A percentile compares a stretch with the other conserved stretches of the same genome.
These are phyloP conservation scores for Posidonia oceanica DNA, from an alignment of 116 monocot species.

Conservation along the genomic window DNA sequence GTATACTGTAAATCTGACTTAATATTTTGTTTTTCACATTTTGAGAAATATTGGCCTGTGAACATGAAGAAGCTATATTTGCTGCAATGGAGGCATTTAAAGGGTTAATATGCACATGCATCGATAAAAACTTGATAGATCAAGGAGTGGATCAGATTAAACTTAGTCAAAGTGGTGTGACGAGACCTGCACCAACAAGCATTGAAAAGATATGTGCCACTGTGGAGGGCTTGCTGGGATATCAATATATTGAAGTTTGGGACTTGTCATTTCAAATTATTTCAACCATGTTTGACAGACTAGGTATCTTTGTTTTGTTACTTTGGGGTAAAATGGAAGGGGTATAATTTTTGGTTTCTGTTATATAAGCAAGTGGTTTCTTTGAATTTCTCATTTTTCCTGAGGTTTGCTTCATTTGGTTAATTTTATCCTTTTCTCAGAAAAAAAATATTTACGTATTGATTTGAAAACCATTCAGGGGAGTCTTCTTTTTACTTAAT, in stretches of 20 bases:
- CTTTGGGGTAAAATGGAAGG: not conserved
- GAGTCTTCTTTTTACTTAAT: slow-evolving; percentile 49
- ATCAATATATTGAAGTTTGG: slow-evolving; percentile 64
- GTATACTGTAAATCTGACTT: not conserved
- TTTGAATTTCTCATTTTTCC: too few relatives aligned
- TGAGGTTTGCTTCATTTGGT: not conserved
- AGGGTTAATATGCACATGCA: slow-evolving; percentile 53
- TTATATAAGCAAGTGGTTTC: not conserved
- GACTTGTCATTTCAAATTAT: slow-evolving; percentile 82
- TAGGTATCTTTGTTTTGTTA: slow-evolving; percentile 30
- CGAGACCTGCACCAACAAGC: slow-evolving; percentile 49
- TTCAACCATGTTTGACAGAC: slow-evolving; percentile 56
- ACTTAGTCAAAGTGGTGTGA: slow-evolving; percentile 19
- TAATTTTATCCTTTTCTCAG: not conserved
- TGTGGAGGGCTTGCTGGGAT: slow-evolving; percentile 67
- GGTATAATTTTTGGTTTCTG: not conserved
- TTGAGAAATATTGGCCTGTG: slow-evolving; percentile 69
- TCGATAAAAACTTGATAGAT: slow-evolving; percentile 52
- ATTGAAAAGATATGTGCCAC: slow-evolving; percentile 86
- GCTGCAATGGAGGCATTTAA: slow-evolving; percentile 68
- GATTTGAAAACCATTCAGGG: slow-evolving; percentile 20
- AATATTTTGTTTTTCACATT: not conserved
- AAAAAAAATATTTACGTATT: not conserved
- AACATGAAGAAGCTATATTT: slow-evolving; percentile 78
- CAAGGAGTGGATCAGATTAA: slow-evolving; percentile 66